These are phyloP conservation scores for Geranium incanum DNA, from an alignment of 441 rosid genomes.

Conservation along the genomic window DNA sequence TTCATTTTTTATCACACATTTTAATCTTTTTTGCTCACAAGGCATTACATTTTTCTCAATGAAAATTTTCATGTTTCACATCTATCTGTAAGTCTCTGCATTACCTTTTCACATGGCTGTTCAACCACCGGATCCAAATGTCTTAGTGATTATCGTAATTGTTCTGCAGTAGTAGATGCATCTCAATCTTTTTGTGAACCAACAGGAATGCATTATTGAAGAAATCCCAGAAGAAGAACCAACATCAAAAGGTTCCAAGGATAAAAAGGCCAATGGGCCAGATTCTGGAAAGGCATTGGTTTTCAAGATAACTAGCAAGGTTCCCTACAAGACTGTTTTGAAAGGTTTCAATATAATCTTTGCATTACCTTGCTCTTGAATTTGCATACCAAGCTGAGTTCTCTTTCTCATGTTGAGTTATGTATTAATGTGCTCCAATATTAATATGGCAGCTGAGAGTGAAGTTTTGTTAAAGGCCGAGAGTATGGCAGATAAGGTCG, in stretches of 20 bases:
- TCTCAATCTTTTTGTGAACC: slow-evolving; percentile 24
- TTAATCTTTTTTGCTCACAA: background rate
- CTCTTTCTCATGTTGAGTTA: slow-evolving; percentile 6
- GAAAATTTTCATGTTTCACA: background rate
- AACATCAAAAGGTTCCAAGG: slow-evolving; percentile 73
- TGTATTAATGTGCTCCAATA: slow-evolving; percentile 15
- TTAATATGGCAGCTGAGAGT: slow-evolving; percentile 66
- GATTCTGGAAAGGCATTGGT: slow-evolving; percentile 60
- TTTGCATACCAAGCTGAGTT: background rate
- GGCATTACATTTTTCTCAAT: background rate
- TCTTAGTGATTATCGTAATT: background rate
- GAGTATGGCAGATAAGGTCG: slow-evolving; percentile 67
- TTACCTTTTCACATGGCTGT: background rate
- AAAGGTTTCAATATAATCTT: slow-evolving; percentile 46
- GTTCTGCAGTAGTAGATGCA: background rate
- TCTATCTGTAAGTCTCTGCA: background rate
- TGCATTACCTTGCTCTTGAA: slow-evolving; percentile 3
- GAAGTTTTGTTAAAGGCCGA: slow-evolving; percentile 83
- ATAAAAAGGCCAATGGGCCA: slow-evolving; percentile 78
- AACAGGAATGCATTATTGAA: slow-evolving; percentile 82
- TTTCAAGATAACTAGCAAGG: slow-evolving; percentile 78
- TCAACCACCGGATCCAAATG: background rate
- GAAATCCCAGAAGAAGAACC: slow-evolving; percentile 64
- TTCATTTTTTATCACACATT: background rate
- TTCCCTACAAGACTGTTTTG: slow-evolving; percentile 86